Percentiles rank a stretch among this genome's conserved stretches.
Evolutionary conservation across 2,329 filamentous ascomycete genomes (phyloP).

Genomic region (Monascus ruber): DNA sequence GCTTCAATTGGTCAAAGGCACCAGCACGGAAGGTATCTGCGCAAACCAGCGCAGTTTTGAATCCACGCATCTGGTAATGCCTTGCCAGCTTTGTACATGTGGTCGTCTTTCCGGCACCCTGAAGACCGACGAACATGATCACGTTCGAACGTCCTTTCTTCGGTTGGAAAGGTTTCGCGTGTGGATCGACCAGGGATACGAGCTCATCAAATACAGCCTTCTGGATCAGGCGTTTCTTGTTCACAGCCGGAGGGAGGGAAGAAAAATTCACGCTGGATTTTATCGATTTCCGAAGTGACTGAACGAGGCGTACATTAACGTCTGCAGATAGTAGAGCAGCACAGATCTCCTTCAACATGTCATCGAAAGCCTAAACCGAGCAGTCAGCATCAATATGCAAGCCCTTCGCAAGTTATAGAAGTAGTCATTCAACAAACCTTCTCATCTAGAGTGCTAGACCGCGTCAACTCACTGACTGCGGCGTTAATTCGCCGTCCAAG

Average conservation of each 20-base stretch:
- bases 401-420: conserved; percentile 1
- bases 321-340: conserved; percentile 91
- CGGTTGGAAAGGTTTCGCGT: conserved; percentile 88
- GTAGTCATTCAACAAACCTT: conserved; percentile 48
- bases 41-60: conserved; percentile 88
- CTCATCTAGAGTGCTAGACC: conserved; percentile 88
- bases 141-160: conserved; percentile 94
- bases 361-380: conserved; percentile 66
- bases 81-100: conserved; percentile 94
- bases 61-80: conserved; percentile 87
- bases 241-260: conserved; percentile 77
- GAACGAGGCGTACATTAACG: conserved; percentile 90
- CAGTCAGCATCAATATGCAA: conserved; percentile 1
- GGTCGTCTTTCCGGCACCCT: conserved; percentile 95
- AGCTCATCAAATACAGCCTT: conserved; percentile 97
- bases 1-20: conserved; percentile 96
- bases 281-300: conserved; percentile 85
- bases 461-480: conserved; percentile 85
- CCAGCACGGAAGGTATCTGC: conserved; percentile 97
- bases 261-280: conserved; percentile 87
- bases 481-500: conserved; percentile 96
- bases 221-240: conserved; percentile 97
- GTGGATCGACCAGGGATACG: conserved; percentile 88
- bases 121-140: conserved; percentile 98
- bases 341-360: conserved; percentile 97